phyloP scores from a whole-genome alignment of 768 basidiomycete genomes.

The Tulasnella sp. region DNA sequence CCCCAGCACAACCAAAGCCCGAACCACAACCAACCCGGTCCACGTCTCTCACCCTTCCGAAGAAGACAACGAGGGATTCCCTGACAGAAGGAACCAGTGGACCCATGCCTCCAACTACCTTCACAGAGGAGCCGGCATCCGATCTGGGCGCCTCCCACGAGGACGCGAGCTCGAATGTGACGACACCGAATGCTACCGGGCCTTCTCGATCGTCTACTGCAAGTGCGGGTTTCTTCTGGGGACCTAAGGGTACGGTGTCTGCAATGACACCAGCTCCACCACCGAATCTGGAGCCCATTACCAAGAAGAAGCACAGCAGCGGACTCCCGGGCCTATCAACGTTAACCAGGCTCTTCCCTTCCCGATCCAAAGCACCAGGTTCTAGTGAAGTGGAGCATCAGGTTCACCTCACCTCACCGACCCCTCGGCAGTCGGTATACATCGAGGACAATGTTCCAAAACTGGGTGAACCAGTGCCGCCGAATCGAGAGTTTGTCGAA shows the following conservation, averaged over 20 bases:
- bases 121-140: constrained; percentile 7
- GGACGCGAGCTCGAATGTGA: not conserved
- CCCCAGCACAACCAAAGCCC: constrained; percentile 33
- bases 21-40: constrained; percentile 37
- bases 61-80: constrained; percentile 26
- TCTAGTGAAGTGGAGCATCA: not conserved
- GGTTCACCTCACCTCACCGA: constrained; percentile 9
- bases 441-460: not conserved
- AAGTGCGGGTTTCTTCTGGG: constrained; percentile 16
- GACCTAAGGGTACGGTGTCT: not conserved
- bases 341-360: constrained; percentile 21
- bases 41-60: constrained; percentile 36
- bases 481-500: constrained; percentile 3
- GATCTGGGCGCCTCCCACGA: constrained; percentile 19
- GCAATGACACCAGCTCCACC: constrained; percentile 12
- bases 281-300: constrained; percentile 18
- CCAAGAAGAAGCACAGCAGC: not conserved
- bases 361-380: not conserved
- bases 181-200: not conserved
- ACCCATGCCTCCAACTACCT: constrained; percentile 28
- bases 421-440: not conserved
- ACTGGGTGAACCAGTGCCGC: not conserved
- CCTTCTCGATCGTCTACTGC: not conserved
- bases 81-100: constrained; percentile 27
- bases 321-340: constrained; percentile 15